These are phyloP conservation scores for Achlya hypogyna DNA, from an alignment of 352 stramenopile species.

Conservation along the genomic window DNA sequence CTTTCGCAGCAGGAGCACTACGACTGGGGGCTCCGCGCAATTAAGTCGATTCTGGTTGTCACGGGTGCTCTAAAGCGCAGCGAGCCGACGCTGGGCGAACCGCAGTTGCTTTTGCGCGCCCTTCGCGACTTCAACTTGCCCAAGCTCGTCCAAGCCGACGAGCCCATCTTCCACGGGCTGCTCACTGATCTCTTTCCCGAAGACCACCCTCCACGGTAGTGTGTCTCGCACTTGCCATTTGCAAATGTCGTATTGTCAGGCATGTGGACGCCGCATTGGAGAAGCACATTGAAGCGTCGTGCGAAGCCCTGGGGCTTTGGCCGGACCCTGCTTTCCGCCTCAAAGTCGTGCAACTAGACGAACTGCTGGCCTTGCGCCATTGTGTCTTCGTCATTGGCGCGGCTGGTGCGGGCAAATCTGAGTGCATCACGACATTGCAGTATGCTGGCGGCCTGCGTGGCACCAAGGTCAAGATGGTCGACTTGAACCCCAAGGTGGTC, in stretches of 20 bases:
- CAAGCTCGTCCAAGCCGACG: conserved; percentile 92
- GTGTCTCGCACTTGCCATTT: background rate
- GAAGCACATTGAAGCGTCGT: conserved; percentile 85
- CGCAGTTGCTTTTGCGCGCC: conserved; percentile 89
- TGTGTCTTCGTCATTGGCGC: conserved; percentile 95
- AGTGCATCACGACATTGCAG: conserved; percentile 88
- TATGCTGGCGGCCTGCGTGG: conserved; percentile 10
- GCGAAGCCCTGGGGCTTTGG: conserved; percentile 78
- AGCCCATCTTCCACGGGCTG: conserved; percentile 90
- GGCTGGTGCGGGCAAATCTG: conserved; percentile 87
- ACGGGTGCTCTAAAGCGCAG: conserved; percentile 89
- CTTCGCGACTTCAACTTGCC: conserved; percentile 95
- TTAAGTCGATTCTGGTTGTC: conserved; percentile 92
- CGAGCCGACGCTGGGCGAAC: conserved; percentile 86
- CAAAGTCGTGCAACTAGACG: conserved; percentile 93
- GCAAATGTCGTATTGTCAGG: background rate
- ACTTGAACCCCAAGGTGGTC: conserved; percentile 94
- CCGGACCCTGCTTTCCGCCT: conserved; percentile 89
- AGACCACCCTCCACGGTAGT: conserved; percentile 60
- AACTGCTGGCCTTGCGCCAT: conserved; percentile 90
- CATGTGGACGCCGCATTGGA: conserved; percentile 88
- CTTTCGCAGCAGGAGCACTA: conserved; percentile 94
- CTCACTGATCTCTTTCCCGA: conserved; percentile 91
- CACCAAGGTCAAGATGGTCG: conserved; percentile 53
- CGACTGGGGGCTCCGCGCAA: conserved; percentile 91